Base-by-base conservation (phyloP, 2,329 filamentous ascomycete genomes). In the Diaporthe sp. region DNA sequence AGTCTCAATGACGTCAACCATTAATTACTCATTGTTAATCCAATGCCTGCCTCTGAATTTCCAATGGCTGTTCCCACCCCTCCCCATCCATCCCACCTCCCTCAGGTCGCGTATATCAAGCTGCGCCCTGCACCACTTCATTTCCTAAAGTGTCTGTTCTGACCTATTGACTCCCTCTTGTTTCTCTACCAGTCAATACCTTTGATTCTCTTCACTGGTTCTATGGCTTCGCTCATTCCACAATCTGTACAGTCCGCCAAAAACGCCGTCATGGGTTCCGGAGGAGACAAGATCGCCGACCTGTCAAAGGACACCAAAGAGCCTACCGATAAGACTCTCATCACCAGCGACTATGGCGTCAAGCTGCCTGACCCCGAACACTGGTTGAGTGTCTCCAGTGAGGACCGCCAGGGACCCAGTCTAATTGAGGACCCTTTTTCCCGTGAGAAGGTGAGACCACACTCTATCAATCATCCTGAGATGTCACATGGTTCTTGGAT, bases 301-400 rank as follows among this genome's bases (percentile, higher is more conserved):
- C 86, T 96, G 65, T 82, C 87, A 37, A 84, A 84, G 55, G 86
- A 92, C 77, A 93, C 86, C 4, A 89, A 91, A 73, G 88, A 94
- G 80, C 87, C 91, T 2, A 85, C 89, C 59, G 84, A 89, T 68
- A 88, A 90, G 51, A 86, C 88, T 44, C 88, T 89, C 53, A 90
- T 95, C 78, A 96, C 94, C 0, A 93, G 92, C 67, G 95, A 98
- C 80, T 94, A 89, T 84, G 95, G 95, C 31, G 91, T 93, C 39
- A 94, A 93, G 83, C 89, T 95, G 80, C 85, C 87, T 57, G 93
- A 93, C 79, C 92, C 93, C 1, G 95, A 98, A 80, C 89, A 95
- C 81, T 97, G 94, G 94, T 86, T 97, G 72, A 91, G 90, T 71
- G 88, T 93, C 7, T 89, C 86, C 37, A 91, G 85, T 49, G 87